Evolutionary conservation across 2,329 filamentous ascomycete species (phyloP).

Genomic region (Aspergillus pseudoviridinutans): DNA sequence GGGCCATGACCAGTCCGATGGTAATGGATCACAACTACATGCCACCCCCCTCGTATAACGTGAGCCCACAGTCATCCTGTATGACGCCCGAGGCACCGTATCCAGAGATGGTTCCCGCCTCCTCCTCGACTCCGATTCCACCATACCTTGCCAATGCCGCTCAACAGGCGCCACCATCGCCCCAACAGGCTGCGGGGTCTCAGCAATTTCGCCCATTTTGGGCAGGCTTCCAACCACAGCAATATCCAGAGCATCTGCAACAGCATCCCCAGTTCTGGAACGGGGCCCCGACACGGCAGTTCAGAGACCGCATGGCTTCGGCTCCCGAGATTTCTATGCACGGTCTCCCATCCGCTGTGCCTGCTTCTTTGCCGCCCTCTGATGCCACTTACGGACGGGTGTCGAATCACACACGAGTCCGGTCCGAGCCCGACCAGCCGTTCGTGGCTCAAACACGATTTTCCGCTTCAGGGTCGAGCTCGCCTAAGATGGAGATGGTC

Average conservation of each 20-base stretch:
- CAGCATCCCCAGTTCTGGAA: conserved; percentile 15
- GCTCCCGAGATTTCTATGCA: conserved; percentile 29
- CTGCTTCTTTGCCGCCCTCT: background rate
- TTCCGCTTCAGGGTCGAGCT: conserved; percentile 11
- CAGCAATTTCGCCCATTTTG: conserved; percentile 17
- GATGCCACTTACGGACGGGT: conserved; percentile 18
- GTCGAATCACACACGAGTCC: conserved; percentile 17
- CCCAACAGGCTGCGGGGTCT: conserved; percentile 8
- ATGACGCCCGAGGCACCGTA: conserved; percentile 20
- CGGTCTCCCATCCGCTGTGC: conserved; percentile 11
- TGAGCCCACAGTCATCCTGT: conserved; percentile 19
- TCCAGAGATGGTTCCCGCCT: conserved; percentile 15
- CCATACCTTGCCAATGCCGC: conserved; percentile 21
- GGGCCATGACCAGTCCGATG: conserved; percentile 26
- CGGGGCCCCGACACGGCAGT: conserved; percentile 22
- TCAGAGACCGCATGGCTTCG: conserved; percentile 32
- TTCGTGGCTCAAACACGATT: conserved; percentile 6
- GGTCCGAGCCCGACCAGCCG: conserved; percentile 16
- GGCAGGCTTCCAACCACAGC: conserved; percentile 22
- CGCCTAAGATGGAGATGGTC: conserved; percentile 19
- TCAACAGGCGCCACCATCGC: conserved; percentile 14
- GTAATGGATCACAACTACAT: conserved; percentile 17
- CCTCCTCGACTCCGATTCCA: conserved; percentile 21
- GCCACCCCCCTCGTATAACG: conserved; percentile 25
- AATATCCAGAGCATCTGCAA: conserved; percentile 1